A percentile compares a stretch with the other conserved stretches of the same genome.
phyloP scores from a whole-genome alignment of 768 basidiomycete species.

The Naganishia vaughanmartiniae region DNA sequence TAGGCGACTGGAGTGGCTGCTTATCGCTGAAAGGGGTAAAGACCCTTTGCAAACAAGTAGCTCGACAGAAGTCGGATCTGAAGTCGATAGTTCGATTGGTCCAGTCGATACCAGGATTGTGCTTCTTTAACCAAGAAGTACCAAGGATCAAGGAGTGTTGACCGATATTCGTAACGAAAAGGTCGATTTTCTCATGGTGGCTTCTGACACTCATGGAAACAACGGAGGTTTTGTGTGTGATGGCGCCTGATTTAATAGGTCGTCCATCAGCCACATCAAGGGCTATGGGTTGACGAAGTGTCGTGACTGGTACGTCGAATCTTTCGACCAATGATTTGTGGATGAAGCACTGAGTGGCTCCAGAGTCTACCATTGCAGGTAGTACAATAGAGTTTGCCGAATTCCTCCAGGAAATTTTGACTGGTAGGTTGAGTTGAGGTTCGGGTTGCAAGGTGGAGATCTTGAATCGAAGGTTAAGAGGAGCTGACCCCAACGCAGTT shows the following conservation, averaged over 20 bases:
- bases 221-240: conserved; percentile 2
- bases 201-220: conserved; percentile 7
- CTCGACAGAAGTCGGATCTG: conserved; percentile 3
- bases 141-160: conserved; percentile 8
- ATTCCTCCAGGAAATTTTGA: background rate
- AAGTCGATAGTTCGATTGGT: conserved; percentile 7
- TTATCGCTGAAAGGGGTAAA: background rate
- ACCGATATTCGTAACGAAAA: conserved; percentile 3
- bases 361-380: conserved; percentile 8
- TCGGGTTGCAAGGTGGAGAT: conserved; percentile 3
- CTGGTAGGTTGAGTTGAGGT: background rate
- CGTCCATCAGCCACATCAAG: conserved; percentile 6
- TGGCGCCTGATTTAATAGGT: conserved; percentile 3
- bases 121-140: conserved; percentile 7
- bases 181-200: background rate
- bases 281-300: background rate
- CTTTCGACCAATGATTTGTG: conserved; percentile 1
- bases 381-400: background rate
- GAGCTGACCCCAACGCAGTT: conserved; percentile 11
- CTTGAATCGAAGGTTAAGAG: background rate
- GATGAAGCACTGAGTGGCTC: conserved; percentile 1
- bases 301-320: background rate
- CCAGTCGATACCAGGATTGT: conserved; percentile 3
- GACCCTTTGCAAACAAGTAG: background rate
- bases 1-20: background rate